phyloP scores from a whole-genome alignment of 805 yeast species.

The Hanseniaspora guilliermondii region DNA sequence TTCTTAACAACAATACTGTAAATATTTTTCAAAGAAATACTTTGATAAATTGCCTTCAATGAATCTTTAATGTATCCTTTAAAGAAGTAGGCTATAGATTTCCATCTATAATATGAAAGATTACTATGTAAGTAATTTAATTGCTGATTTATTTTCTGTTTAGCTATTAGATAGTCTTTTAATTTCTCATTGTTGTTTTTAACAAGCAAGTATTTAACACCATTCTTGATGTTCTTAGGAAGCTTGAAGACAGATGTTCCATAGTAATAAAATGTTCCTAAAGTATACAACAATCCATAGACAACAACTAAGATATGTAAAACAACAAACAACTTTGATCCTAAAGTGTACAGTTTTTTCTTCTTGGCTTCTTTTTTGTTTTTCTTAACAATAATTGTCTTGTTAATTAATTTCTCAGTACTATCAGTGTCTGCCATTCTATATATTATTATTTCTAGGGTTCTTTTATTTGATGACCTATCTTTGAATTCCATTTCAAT shows the following conservation, averaged over 20 bases:
- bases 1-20: neutral
- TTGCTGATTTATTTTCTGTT: neutral
- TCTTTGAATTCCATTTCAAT: too few species aligned
- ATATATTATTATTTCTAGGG: neutral
- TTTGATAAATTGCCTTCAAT: neutral
- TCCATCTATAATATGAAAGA: conserved; percentile 10
- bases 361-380: neutral
- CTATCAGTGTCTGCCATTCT: neutral
- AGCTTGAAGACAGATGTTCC: neutral
- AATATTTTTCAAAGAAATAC: neutral
- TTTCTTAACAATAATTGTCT: conserved; percentile 7
- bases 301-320: neutral
- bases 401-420: too few species aligned
- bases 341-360: neutral
- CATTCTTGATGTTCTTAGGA: neutral
- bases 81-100: neutral
- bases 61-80: neutral
- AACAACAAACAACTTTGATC: conserved; percentile 3
- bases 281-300: neutral
- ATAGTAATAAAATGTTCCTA: neutral
- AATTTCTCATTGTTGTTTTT: neutral
- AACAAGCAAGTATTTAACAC: neutral
- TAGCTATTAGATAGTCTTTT: neutral
- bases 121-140: neutral
- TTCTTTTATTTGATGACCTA: too few species aligned